These are phyloP conservation scores for Voacanga thouarsii DNA, from an alignment of 257 asterid species.

Conservation along the genomic window DNA sequence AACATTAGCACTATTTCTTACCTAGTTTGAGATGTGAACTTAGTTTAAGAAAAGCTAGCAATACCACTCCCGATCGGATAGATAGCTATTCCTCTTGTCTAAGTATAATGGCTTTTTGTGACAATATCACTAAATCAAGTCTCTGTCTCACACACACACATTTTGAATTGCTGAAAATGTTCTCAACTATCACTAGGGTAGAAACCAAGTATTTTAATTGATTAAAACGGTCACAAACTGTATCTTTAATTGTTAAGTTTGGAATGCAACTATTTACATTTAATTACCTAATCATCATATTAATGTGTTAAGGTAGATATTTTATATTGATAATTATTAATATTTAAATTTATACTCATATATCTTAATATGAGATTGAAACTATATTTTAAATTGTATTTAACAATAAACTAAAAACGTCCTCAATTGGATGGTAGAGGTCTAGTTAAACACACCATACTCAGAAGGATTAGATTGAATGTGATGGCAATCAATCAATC, in stretches of 20 bases:
- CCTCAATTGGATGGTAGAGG: no score
- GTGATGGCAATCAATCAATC: constrained; percentile 23
- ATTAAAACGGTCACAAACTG: no score
- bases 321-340: no score
- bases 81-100: not conserved
- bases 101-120: not conserved
- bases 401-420: no score
- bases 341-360: no score
- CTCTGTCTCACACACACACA: not conserved
- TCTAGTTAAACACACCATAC: not conserved
- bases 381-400: no score
- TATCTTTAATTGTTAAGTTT: no score
- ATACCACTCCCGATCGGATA: not conserved
- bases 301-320: no score
- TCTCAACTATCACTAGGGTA: not conserved
- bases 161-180: not conserved
- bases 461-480: not conserved
- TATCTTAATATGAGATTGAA: no score
- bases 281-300: no score
- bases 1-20: not conserved
- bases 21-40: not conserved
- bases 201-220: no score
- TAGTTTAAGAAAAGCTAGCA: not conserved
- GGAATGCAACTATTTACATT: no score
- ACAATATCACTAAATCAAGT: not conserved